Evolutionary conservation across 805 yeast genomes (phyloP).

Genomic region (Teunomyces kruisii): DNA sequence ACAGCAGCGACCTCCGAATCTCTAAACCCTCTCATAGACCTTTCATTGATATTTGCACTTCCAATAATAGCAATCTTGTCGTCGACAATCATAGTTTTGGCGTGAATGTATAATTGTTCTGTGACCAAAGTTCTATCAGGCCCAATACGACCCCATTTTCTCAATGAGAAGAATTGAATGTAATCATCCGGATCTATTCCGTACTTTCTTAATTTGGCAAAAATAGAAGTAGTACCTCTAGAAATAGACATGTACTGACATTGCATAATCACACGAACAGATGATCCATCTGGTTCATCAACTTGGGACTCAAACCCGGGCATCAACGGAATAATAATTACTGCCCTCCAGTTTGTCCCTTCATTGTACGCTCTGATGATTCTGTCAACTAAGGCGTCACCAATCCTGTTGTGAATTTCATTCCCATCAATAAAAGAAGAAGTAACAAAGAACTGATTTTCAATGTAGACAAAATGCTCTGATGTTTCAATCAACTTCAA

Average conservation of each 20-base stretch:
- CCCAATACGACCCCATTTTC: constrained; percentile 96
- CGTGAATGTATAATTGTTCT: constrained; percentile 92
- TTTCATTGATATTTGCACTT: constrained; percentile 94
- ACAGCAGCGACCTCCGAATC: constrained; percentile 94
- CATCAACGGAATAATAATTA: constrained; percentile 90
- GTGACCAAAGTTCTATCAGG: constrained; percentile 70
- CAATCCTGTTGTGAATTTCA: constrained; percentile 82
- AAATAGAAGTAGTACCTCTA: constrained; percentile 84
- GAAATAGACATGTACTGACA: constrained; percentile 94
- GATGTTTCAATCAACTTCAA: constrained; percentile 86
- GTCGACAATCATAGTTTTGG: constrained; percentile 88
- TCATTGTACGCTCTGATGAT: constrained; percentile 84
- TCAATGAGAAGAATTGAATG: constrained; percentile 83
- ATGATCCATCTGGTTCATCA: constrained; percentile 88
- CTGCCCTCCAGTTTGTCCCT: constrained; percentile 81
- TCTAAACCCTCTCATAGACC: constrained; percentile 91
- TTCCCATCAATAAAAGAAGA: constrained; percentile 86
- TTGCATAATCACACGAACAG: constrained; percentile 95
- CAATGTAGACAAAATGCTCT: constrained; percentile 90
- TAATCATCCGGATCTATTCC: constrained; percentile 90
- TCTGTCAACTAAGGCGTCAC: constrained; percentile 96
- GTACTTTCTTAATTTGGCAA: constrained; percentile 71
- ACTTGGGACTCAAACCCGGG: constrained; percentile 96
- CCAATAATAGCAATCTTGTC: constrained; percentile 94
- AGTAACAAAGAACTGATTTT: constrained; percentile 92